Percentiles rank a stretch among this genome's conserved stretches.
Evolutionary conservation across 176 grass and related monocot genomes (phyloP).

Genomic region (Guadua angustifolia): DNA sequence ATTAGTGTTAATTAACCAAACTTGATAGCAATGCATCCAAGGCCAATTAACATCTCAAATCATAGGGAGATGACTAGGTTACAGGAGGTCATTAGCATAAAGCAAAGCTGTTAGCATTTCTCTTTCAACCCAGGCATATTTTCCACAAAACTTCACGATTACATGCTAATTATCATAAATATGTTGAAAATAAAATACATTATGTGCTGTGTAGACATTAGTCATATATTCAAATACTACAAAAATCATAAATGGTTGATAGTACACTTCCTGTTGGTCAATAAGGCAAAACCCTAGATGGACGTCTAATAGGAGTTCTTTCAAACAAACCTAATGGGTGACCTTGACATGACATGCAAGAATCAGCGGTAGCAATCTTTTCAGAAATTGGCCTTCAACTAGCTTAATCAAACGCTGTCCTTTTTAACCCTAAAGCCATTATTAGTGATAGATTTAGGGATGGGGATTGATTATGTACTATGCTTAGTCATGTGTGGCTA

Average conservation of each 20-base stretch:
- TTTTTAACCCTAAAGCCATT: not conserved
- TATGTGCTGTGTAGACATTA: not conserved
- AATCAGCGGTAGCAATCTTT: conserved; percentile 35
- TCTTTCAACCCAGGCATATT: conserved; percentile 3
- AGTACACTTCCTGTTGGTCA: conserved; percentile 34
- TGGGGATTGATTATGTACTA: not conserved
- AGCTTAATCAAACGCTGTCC: conserved; percentile 12
- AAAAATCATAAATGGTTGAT: conserved; percentile 1
- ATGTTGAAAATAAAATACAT: conserved; percentile 6
- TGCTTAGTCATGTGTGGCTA: not conserved
- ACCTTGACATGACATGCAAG: conserved; percentile 23
- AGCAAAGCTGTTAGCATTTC: conserved; percentile 35
- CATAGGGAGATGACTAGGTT: not conserved
- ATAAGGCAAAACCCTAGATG: not conserved
- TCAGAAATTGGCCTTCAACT: conserved; percentile 36
- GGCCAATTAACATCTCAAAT: conserved; percentile 9
- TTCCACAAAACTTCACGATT: not conserved
- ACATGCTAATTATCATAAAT: not conserved
- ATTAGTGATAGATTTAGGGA: not conserved
- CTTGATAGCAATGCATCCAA: not conserved
- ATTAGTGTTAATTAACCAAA: conserved; percentile 19
- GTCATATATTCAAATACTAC: not conserved
- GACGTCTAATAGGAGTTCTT: not conserved
- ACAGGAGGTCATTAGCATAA: not conserved
- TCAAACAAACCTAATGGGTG: conserved; percentile 28